Conservation (phyloP, 345 rosid genomes). For the rapeseed (Brassica napus) region Da-Ae NC_063450.1:39428501-39429000, state of each 20-base stretch:
- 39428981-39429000: too few relatives aligned
- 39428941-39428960: too few relatives aligned
- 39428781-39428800: background rate
- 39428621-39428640: constrained; percentile 90
- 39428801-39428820: background rate
- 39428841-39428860: too few relatives aligned
- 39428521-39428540: background rate
- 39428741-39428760: background rate
- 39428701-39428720: constrained; percentile 56
- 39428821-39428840: too few relatives aligned
- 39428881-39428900: too few relatives aligned
- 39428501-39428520: background rate
- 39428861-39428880: background rate
- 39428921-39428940: too few relatives aligned
- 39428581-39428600: constrained; percentile 79
- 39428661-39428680: constrained; percentile 81
- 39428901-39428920: too few relatives aligned
- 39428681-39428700: constrained; percentile 77
- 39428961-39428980: too few relatives aligned
- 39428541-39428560: background rate
- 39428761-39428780: background rate
- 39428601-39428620: constrained; percentile 87
- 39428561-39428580: constrained; percentile 39
- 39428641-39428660: constrained; percentile 80
- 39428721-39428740: background rate